These are phyloP conservation scores for Solanum megistacrolobum DNA, from an alignment of 257 asterid species.

Conservation along the genomic window DNA sequence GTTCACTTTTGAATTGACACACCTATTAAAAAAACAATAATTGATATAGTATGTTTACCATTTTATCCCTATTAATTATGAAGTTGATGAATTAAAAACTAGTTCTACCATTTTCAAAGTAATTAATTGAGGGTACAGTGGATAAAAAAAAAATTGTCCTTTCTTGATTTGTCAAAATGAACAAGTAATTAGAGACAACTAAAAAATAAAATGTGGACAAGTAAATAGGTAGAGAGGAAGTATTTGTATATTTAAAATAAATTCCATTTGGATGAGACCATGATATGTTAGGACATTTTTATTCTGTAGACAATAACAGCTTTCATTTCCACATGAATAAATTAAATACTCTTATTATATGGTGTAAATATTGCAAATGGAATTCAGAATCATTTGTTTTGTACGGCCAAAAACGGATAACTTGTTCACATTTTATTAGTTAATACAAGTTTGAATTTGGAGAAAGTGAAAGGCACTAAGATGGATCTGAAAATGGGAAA, in stretches of 20 bases:
- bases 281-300: not conserved
- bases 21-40: too few species aligned
- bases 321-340: not conserved
- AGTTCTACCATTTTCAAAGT: too few species aligned
- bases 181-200: too few species aligned
- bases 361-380: not conserved
- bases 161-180: too few species aligned
- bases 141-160: too few species aligned
- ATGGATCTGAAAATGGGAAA: not conserved
- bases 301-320: not conserved
- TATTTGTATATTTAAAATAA: not conserved
- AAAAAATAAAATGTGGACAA: too few species aligned
- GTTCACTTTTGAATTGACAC: too few species aligned
- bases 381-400: not conserved
- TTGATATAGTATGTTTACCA: too few species aligned
- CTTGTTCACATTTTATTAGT: not conserved
- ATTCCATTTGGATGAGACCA: not conserved
- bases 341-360: not conserved
- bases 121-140: too few species aligned
- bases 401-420: not conserved
- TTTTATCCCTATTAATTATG: too few species aligned
- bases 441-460: not conserved
- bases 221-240: too few species aligned
- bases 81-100: too few species aligned
- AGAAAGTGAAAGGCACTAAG: not conserved